Evolutionary conservation across 345 rosid species (phyloP), one percentile per base, ranked within the genome.

Genomic region (Arabidopsis arenosa): DNA sequence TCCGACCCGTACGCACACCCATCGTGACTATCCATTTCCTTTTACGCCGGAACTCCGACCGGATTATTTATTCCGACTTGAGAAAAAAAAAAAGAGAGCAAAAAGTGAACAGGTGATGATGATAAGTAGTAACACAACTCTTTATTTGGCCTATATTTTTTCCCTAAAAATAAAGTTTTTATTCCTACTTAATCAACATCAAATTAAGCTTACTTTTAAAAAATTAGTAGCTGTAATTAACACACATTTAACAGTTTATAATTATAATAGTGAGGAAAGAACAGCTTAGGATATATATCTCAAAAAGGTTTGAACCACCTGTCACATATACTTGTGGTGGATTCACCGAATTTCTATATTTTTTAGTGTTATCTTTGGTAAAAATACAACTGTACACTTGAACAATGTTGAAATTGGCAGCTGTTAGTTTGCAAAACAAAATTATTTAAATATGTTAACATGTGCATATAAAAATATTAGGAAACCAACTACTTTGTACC

Each of bases 1-100:
- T 83, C 80, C 58, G 84, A 80, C 18, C 85, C 86, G 77, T 59
- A 79, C n/a, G 70, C 71, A 17, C 48, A 58, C 35, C 73, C 73
- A 58, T 48, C 53, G 1, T 45, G 37, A 30, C 40, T 73, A 40
- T 80, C 85, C 87, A 83, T 88, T 33, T 9, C 71, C 83, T 86
- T 80, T 88, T 28, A 7, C 63, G 17, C 14, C 70, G 44, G 63
- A 52, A 47, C 43, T 65, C 30, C 17, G 59, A 26, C 18, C 18
- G 15, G 67, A 6, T 33, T 61, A 11, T 43, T n/a, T 15, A n/a
- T 45, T 14, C 14, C 37, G 54, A 45, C 18, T 13, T 4, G 55
- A 64, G 41, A 45, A 32, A 13, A 21, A 49, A 66, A 41, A 43
- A 43, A 1, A 41, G 5, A 11, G 5, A 11, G 47, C n/a, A 41